Percentiles rank a stretch among this genome's conserved stretches.
Conservation (phyloP, 202 grass and related monocot genomes). For the Saccharum hybrid region DNA sequence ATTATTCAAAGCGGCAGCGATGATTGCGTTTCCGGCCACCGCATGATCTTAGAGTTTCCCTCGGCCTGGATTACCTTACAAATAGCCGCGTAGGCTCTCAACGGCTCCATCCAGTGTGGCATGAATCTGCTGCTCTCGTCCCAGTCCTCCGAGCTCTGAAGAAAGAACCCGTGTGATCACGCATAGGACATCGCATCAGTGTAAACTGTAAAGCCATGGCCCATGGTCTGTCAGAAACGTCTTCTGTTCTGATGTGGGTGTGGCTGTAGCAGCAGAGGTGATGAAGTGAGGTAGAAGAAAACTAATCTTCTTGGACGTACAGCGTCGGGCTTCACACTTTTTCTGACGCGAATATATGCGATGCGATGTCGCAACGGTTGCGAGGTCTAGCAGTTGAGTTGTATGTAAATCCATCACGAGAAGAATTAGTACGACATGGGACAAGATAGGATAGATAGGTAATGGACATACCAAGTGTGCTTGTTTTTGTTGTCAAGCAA, state of each 20-base stretch:
- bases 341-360: not conserved
- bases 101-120: slow-evolving; percentile 26
- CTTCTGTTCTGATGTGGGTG: not conserved
- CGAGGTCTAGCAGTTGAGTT: not conserved
- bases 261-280: not conserved
- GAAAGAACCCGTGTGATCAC: slow-evolving; percentile 1
- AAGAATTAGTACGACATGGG: not conserved
- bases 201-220: slow-evolving; percentile 15
- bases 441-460: not conserved
- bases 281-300: not conserved
- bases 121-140: not conserved
- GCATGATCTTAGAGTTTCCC: not conserved
- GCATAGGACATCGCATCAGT: not conserved
- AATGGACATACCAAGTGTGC: not conserved
- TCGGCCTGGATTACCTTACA: slow-evolving; percentile 11
- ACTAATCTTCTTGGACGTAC: not conserved
- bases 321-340: not conserved
- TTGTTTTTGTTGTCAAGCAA: slow-evolving; percentile 40
- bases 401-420: not conserved
- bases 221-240: not conserved
- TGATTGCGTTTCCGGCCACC: slow-evolving; percentile 23
- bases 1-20: slow-evolving; percentile 48
- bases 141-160: not conserved
- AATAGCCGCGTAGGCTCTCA: slow-evolving; percentile 17
- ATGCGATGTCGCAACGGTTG: slow-evolving; percentile 4